phyloP scores from a whole-genome alignment of 164 flowering plant species.

The Akebia trifoliata region DNA sequence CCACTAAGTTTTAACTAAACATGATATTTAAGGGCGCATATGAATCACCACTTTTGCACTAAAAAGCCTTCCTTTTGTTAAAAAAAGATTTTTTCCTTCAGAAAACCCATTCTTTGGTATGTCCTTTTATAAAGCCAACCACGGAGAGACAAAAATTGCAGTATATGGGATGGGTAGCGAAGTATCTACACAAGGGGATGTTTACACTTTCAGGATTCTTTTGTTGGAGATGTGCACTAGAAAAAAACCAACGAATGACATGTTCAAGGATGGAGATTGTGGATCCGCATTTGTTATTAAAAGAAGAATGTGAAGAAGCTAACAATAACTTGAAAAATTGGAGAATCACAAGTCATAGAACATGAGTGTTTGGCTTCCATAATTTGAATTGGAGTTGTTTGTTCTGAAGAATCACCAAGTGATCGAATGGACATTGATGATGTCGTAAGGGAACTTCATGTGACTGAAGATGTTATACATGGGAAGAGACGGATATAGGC shows the following conservation, averaged over 20 bases:
- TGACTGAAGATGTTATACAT: not conserved
- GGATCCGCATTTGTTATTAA: not conserved
- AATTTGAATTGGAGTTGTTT: conserved; percentile 3
- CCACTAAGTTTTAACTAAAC: no score
- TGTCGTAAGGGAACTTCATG: not conserved
- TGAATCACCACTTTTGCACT: no score
- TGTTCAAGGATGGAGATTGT: conserved; percentile 18
- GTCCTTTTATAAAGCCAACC: no score
- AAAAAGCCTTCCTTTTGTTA: no score
- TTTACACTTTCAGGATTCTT: conserved; percentile 26
- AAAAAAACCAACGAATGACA: conserved; percentile 9
- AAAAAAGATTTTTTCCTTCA: not conserved
- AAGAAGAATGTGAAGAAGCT: not conserved
- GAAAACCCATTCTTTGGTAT: no score
- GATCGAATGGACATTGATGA: conserved; percentile 5
- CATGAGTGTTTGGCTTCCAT: conserved; percentile 6
- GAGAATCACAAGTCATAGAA: not conserved
- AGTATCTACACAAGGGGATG: conserved; percentile 19
- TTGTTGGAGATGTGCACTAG: conserved; percentile 15
- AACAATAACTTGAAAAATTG: not conserved
- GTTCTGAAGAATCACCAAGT: conserved; percentile 6
- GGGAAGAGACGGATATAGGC: not conserved
- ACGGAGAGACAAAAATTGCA: not conserved
- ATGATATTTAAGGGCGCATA: no score
- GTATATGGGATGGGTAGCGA: conserved; percentile 23